Evolutionary conservation across 768 basidiomycete species (phyloP).

Genomic region (Cyclocybe cylindracea): DNA sequence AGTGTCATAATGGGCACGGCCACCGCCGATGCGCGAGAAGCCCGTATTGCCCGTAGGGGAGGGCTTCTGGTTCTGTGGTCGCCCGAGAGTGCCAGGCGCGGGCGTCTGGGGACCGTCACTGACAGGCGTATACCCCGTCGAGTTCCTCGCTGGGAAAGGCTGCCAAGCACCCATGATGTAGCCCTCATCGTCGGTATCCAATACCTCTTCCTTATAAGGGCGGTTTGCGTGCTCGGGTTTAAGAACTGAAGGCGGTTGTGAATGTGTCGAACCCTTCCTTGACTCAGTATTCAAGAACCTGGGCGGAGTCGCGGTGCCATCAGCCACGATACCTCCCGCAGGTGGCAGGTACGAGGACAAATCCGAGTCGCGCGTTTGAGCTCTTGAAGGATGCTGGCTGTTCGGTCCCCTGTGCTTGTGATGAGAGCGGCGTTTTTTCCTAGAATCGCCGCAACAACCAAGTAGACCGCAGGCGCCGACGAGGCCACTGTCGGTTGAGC

Average conservation of each 20-base stretch:
- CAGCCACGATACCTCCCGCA: constrained; percentile 28
- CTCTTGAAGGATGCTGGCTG: constrained; percentile 7
- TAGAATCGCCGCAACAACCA: constrained; percentile 58
- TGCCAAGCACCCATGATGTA: constrained; percentile 97
- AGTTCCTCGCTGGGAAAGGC: constrained; percentile 48
- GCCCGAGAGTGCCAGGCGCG: constrained; percentile 10
- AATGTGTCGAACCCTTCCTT: constrained; percentile 53
- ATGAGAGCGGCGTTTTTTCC: constrained; percentile 35
- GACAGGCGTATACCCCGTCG: constrained; percentile 46
- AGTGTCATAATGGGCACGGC: constrained; percentile 79
- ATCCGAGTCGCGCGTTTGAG: constrained; percentile 39
- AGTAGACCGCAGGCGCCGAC: constrained; percentile 77
- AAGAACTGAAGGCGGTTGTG: constrained; percentile 68
- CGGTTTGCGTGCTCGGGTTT: constrained; percentile 78
- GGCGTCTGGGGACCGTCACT: constrained; percentile 31
- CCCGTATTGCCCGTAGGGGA: constrained; percentile 36
- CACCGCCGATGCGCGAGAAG: constrained; percentile 87
- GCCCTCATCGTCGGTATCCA: constrained; percentile 75
- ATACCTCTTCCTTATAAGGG: constrained; percentile 63
- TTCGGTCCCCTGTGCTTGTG: constrained; percentile 16
- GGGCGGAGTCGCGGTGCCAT: constrained; percentile 31
- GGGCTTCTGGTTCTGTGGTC: constrained; percentile 19
- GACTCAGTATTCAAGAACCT: constrained; percentile 36
- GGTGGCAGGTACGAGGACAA: constrained; percentile 55
- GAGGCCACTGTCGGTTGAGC: constrained; percentile 84